phyloP scores from a whole-genome alignment of 306 rosid genomes.

The Cicer judaicum region DNA sequence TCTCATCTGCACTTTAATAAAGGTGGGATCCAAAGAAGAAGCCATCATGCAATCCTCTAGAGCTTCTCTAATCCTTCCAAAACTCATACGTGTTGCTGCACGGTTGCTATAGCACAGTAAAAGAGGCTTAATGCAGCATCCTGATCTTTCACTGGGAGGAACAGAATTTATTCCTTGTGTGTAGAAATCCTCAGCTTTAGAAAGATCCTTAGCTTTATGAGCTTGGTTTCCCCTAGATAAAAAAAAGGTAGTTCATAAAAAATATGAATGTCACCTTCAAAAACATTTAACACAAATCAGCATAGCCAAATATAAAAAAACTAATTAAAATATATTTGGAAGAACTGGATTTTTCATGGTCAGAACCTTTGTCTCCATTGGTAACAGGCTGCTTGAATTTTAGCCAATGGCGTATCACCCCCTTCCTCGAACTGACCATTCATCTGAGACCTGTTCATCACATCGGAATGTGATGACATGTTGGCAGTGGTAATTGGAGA shows the following conservation, averaged over 20 bases:
- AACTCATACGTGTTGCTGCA: constrained; percentile 77
- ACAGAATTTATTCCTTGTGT: constrained; percentile 77
- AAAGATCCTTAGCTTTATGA: constrained; percentile 69
- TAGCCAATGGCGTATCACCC: constrained; percentile 43
- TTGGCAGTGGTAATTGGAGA: constrained; percentile 45
- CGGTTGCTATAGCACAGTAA: constrained; percentile 89
- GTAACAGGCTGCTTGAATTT: constrained; percentile 68
- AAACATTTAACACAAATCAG: constrained; percentile 29
- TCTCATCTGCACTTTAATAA: constrained; percentile 78
- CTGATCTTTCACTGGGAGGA: constrained; percentile 68
- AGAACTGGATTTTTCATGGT: constrained; percentile 21
- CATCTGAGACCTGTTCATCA: constrained; percentile 47
- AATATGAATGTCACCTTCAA: constrained; percentile 34
- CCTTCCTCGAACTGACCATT: constrained; percentile 51
- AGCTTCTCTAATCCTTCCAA: constrained; percentile 85
- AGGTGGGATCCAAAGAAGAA: constrained; percentile 69
- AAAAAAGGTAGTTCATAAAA: constrained; percentile 39
- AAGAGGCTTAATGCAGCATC: constrained; percentile 66
- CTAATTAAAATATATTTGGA: constrained; percentile 4
- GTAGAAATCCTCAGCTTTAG: constrained; percentile 83
- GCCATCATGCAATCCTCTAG: constrained; percentile 79
- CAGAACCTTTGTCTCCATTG: constrained; percentile 82
- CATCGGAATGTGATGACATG: constrained; percentile 48
- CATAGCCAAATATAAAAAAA: constrained; percentile 37
- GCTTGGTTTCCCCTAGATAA: constrained; percentile 82